Percentiles rank a stretch among this genome's conserved stretches.
Evolutionary conservation across 148 eudicot genomes (phyloP).

Genomic region (Dysphania ambrosioides): DNA sequence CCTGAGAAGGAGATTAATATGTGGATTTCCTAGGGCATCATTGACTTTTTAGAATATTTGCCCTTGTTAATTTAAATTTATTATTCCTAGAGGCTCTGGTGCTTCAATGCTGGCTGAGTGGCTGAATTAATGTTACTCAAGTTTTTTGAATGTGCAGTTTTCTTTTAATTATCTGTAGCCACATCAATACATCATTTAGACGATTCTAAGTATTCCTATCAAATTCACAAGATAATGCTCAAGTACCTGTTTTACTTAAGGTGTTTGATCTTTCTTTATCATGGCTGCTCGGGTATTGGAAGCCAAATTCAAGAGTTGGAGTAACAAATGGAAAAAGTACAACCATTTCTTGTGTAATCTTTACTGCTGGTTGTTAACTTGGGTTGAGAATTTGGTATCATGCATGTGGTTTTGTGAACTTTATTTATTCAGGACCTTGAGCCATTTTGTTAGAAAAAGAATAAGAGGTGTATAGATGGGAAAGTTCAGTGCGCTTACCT

Average conservation of each 20-base stretch:
- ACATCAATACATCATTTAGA: neutral
- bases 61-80: neutral
- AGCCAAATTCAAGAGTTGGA: neutral
- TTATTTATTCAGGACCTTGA: neutral
- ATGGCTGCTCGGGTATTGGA: neutral
- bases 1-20: neutral
- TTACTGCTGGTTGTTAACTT: neutral
- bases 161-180: neutral
- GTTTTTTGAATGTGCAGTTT: neutral
- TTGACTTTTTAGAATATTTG: neutral
- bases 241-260: neutral
- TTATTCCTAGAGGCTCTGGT: neutral
- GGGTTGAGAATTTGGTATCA: neutral
- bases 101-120: neutral
- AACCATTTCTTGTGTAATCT: neutral
- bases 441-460: neutral
- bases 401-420: neutral
- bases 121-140: neutral
- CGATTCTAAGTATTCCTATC: neutral
- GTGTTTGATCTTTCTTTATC: neutral
- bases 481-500: neutral
- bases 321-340: neutral
- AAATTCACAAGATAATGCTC: no score
- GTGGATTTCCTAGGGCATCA: neutral
- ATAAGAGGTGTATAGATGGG: neutral